phyloP scores from a whole-genome alignment of 2,329 filamentous ascomycete species.

The Decorospora gaudefroyi region DNA sequence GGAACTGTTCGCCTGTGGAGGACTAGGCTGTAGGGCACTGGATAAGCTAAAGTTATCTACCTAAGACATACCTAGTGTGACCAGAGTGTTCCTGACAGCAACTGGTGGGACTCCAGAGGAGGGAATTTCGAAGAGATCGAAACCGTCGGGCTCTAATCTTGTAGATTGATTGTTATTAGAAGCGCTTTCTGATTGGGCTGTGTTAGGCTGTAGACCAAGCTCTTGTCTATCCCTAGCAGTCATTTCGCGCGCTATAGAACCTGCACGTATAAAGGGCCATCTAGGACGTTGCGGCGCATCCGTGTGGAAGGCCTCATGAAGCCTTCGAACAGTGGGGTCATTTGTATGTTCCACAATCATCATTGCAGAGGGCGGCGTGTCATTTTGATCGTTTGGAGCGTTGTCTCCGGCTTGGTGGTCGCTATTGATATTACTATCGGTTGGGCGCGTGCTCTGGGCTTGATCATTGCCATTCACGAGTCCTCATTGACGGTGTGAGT shows the following conservation, averaged over 20 bases:
- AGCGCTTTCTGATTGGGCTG: conserved; percentile 5
- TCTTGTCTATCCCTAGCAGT: conserved; percentile 7
- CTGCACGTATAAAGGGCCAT: conserved; percentile 2
- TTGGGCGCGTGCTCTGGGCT: conserved; percentile 1
- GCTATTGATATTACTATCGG: background rate
- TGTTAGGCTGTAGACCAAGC: conserved; percentile 7
- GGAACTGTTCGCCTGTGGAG: conserved; percentile 6
- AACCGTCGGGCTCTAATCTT: conserved; percentile 2
- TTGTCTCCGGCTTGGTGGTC: background rate
- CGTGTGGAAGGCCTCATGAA: conserved; percentile 3
- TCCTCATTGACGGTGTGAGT: background rate
- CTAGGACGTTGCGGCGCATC: conserved; percentile 6
- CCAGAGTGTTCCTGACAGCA: conserved; percentile 4
- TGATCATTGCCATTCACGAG: conserved; percentile 3
- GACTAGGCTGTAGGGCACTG: conserved; percentile 2
- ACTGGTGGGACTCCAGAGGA: conserved; percentile 1
- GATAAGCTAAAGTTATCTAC: conserved; percentile 1
- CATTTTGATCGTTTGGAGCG: background rate
- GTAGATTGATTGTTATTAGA: conserved; percentile 6
- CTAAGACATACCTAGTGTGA: conserved; percentile 2
- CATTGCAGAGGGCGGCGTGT: background rate
- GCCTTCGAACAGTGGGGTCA: conserved; percentile 1
- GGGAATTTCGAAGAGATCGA: background rate
- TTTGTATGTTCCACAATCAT: background rate
- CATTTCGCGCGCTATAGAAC: conserved; percentile 6